Conservation (phyloP, 2,329 filamentous ascomycete genomes). For the Teratosphaeria viscida region DNA sequence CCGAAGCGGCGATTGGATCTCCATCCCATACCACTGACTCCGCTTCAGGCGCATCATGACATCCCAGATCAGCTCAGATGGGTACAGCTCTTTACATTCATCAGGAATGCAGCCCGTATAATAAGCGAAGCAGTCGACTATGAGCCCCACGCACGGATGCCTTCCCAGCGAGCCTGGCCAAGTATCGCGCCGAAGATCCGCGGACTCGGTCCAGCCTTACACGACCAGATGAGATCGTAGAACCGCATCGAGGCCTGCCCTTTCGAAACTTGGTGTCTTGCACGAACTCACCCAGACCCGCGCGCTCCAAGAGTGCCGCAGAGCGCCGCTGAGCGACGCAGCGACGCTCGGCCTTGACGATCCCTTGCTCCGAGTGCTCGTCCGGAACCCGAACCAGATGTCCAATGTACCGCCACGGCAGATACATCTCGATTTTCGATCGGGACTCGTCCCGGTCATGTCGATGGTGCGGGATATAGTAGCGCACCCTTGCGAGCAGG, state of each 20-base stretch:
- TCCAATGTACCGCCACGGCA: conserved; percentile 11
- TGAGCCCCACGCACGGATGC: background rate
- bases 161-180: background rate
- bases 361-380: background rate
- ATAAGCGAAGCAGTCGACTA: background rate
- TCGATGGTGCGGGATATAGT: conserved; percentile 1
- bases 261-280: background rate
- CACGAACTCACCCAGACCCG: background rate
- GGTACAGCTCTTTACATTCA: background rate
- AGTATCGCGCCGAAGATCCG: background rate
- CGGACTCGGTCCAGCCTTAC: background rate
- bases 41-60: background rate
- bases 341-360: background rate
- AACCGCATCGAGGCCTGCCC: background rate
- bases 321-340: background rate
- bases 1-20: background rate
- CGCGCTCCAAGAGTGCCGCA: background rate
- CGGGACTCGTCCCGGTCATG: conserved; percentile 4
- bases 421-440: conserved; percentile 8
- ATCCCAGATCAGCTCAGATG: background rate
- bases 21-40: background rate
- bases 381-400: conserved; percentile 4
- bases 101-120: background rate
- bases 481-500: background rate
- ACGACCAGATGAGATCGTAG: background rate